Percentiles rank a stretch among this genome's conserved stretches.
Evolutionary conservation across 495 filamentous ascomycete genomes (phyloP).

Genomic region (Thozetella sp.): DNA sequence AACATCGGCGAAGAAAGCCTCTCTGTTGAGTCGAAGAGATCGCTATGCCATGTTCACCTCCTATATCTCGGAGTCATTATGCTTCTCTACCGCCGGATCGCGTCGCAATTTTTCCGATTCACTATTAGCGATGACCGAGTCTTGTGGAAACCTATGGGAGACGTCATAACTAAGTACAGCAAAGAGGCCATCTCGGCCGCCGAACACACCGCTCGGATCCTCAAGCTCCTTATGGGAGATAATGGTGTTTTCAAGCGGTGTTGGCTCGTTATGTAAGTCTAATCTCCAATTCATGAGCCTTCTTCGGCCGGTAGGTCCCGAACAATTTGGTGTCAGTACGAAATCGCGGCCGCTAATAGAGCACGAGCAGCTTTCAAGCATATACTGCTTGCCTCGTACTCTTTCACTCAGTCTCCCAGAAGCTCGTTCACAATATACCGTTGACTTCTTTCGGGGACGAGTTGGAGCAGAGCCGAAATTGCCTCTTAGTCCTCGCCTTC

Average conservation of each 20-base stretch:
- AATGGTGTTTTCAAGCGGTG: constrained; percentile 27
- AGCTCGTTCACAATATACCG: constrained; percentile 19
- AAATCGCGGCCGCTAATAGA: neutral
- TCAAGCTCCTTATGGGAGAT: constrained; percentile 21
- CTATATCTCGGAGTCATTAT: constrained; percentile 32
- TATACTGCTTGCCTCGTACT: constrained; percentile 30
- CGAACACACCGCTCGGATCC: constrained; percentile 22
- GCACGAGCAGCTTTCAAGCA: constrained; percentile 22
- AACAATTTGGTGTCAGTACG: no score
- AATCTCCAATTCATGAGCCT: neutral
- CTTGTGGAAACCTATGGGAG: neutral
- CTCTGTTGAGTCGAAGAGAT: constrained; percentile 14
- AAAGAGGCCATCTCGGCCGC: constrained; percentile 23
- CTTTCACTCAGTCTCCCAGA: constrained; percentile 25
- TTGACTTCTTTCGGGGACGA: constrained; percentile 17
- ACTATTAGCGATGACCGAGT: neutral
- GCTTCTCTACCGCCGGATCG: constrained; percentile 30
- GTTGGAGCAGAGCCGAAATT: constrained; percentile 7
- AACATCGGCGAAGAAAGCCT: constrained; percentile 12
- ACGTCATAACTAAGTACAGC: constrained; percentile 8
- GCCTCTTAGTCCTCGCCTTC: neutral
- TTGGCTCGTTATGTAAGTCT: constrained; percentile 30
- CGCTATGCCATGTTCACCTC: constrained; percentile 30
- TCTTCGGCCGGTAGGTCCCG: no score
- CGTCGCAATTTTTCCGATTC: constrained; percentile 17